Evolutionary conservation across 2,329 filamentous ascomycete species (phyloP).

Genomic region (Pseudogymnoascus sp.): DNA sequence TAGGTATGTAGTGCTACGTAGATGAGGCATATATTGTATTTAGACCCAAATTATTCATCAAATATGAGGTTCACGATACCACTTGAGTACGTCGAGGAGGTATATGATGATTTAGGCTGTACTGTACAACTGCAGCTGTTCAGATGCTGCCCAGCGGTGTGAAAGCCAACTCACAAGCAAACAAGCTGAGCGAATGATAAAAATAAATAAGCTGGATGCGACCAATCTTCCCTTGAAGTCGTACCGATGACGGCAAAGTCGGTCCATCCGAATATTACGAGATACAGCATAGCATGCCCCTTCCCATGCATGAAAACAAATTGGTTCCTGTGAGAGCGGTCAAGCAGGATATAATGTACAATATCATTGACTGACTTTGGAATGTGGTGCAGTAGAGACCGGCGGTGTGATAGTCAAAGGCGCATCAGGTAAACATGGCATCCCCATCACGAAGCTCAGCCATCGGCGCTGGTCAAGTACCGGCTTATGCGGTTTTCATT

Average conservation of each 20-base stretch:
- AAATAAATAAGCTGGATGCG: not conserved
- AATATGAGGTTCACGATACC: not conserved
- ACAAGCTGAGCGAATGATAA: not conserved
- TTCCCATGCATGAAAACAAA: conserved; percentile 4
- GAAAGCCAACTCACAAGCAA: not conserved
- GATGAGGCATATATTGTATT: conserved; percentile 4
- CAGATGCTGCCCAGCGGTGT: not conserved
- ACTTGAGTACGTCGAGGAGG: not conserved
- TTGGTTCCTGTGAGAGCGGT: not conserved
- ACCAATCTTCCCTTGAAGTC: not conserved
- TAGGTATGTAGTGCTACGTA: conserved; percentile 29
- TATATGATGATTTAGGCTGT: not conserved
- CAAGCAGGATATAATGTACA: not conserved
- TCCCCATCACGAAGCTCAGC: not conserved
- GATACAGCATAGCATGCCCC: not conserved
- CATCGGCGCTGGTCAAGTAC: not conserved
- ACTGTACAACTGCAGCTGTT: not conserved
- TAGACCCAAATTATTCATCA: not conserved
- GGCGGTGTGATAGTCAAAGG: not conserved
- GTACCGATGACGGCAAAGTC: not conserved
- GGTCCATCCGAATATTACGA: not conserved
- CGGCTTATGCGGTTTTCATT: not conserved
- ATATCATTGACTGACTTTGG: too few species aligned
- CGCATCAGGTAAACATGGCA: not conserved
- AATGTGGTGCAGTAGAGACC: too few species aligned